phyloP scores from a whole-genome alignment of 805 yeast species.

The Cyberlindnera petersonii region DNA sequence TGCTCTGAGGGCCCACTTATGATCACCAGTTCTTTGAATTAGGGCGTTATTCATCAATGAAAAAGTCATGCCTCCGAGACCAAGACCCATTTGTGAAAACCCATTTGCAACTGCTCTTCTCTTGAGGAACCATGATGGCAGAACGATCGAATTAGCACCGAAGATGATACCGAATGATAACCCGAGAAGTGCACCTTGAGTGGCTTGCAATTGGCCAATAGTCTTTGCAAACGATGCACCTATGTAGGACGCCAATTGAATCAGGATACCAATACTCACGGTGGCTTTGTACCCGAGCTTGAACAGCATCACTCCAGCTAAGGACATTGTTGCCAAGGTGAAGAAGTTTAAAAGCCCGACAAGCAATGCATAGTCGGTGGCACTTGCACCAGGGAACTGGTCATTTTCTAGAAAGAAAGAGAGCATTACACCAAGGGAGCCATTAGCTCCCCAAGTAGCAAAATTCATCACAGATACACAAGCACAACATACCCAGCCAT shows the following conservation, averaged over 20 bases:
- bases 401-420: constrained; percentile 40
- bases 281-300: constrained; percentile 40
- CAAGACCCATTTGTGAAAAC: constrained; percentile 46
- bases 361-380: constrained; percentile 50
- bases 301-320: constrained; percentile 38
- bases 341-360: constrained; percentile 52
- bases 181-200: constrained; percentile 53
- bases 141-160: constrained; percentile 45
- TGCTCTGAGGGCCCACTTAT: constrained; percentile 45
- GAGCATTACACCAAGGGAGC: constrained; percentile 52
- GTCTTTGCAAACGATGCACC: constrained; percentile 49
- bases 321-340: constrained; percentile 51
- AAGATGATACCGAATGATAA: constrained; percentile 46
- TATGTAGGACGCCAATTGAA: constrained; percentile 46
- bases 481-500: constrained; percentile 46
- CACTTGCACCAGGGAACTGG: constrained; percentile 45
- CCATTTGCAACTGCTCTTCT: constrained; percentile 48
- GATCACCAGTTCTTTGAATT: constrained; percentile 38
- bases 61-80: constrained; percentile 47
- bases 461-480: constrained; percentile 31
- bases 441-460: constrained; percentile 36
- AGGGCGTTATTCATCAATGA: constrained; percentile 40
- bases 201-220: constrained; percentile 46
- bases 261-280: constrained; percentile 35
- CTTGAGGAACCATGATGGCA: constrained; percentile 54